phyloP scores from a whole-genome alignment of 345 rosid genomes.

The Lepidium africanum region DNA sequence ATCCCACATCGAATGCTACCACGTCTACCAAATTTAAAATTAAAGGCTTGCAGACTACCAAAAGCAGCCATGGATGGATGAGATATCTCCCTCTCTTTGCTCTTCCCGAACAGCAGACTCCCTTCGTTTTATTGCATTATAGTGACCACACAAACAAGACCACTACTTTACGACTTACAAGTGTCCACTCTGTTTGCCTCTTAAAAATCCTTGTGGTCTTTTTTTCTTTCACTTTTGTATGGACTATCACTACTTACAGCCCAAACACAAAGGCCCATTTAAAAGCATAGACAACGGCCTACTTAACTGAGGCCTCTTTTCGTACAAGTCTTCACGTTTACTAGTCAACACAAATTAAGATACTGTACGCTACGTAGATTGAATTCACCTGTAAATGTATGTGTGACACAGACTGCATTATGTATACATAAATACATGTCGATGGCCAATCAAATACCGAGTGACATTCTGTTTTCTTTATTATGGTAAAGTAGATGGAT shows the following conservation, averaged over 20 bases:
- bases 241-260: background rate
- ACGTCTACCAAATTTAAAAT: conserved; percentile 16
- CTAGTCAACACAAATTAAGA: background rate
- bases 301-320: background rate
- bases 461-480: background rate
- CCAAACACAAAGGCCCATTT: background rate
- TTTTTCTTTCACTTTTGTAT: background rate
- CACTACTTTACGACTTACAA: background rate
- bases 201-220: background rate
- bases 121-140: conserved; percentile 4
- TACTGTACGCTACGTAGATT: background rate
- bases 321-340: background rate
- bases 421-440: background rate
- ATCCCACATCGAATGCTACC: conserved; percentile 52
- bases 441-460: background rate
- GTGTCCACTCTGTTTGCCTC: conserved; percentile 29
- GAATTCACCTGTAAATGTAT: background rate
- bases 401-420: too few species aligned
- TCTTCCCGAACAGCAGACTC: conserved; percentile 1
- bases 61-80: conserved; percentile 62
- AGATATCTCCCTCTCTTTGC: background rate
- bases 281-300: background rate
- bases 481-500: background rate
- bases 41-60: conserved; percentile 39
- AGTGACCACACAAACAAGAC: conserved; percentile 13